Conservation (phyloP, 2,329 filamentous ascomycete species). For the Dendrostoma leiphaemia region DNA sequence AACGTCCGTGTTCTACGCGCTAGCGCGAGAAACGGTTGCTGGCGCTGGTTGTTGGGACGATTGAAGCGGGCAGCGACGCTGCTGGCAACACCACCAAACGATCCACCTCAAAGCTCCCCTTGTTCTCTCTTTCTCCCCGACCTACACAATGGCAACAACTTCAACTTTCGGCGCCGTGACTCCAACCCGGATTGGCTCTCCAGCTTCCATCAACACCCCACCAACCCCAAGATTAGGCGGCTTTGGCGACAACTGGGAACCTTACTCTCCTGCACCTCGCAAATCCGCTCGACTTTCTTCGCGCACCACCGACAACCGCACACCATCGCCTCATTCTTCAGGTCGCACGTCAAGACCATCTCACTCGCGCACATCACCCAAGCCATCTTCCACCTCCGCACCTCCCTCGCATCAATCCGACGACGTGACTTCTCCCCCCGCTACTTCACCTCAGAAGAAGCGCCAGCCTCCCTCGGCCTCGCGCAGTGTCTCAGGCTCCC, state of each 20-base stretch:
- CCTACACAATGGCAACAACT: conserved; percentile 9
- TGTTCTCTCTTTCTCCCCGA: too few species aligned
- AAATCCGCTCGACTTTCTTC: conserved; percentile 65
- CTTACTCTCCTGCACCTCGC: conserved; percentile 60
- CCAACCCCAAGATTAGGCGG: conserved; percentile 69
- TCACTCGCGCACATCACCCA: conserved; percentile 28
- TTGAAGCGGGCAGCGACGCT: too few species aligned
- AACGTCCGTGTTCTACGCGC: neutral
- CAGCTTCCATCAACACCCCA: conserved; percentile 58
- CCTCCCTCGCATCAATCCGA: conserved; percentile 33
- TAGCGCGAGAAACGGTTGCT: too few species aligned
- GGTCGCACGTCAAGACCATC: conserved; percentile 24
- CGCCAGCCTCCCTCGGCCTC: conserved; percentile 44
- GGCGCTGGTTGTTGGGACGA: too few species aligned
- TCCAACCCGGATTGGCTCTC: conserved; percentile 52
- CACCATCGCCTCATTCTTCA: conserved; percentile 49
- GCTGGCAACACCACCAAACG: too few species aligned
- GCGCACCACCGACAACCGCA: conserved; percentile 50
- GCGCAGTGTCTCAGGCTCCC: conserved; percentile 43
- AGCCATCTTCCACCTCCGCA: conserved; percentile 19
- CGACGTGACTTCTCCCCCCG: conserved; percentile 28
- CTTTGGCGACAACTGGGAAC: conserved; percentile 67
- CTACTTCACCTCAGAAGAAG: conserved; percentile 51
- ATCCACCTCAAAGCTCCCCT: too few species aligned
- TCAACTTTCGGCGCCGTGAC: conserved; percentile 42